Evolutionary conservation across 495 filamentous ascomycete species (phyloP).

Genomic region (Echria macrotheca): DNA sequence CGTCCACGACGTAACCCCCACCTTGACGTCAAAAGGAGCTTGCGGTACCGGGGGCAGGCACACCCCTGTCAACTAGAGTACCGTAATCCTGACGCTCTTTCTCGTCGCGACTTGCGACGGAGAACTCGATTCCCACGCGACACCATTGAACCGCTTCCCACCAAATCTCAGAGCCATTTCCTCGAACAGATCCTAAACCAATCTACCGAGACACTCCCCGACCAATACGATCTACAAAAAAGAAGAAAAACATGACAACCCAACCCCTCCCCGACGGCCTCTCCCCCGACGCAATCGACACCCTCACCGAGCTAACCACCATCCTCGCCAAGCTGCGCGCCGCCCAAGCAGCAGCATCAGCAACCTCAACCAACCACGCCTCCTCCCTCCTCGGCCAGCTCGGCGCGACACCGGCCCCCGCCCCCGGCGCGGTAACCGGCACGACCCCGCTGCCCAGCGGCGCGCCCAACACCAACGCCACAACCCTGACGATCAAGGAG

Average conservation of each 20-base stretch:
- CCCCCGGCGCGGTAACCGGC: constrained; percentile 30
- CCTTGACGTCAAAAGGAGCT: constrained; percentile 19
- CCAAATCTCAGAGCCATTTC: not conserved
- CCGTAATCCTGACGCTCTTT: not conserved
- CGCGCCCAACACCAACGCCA: not conserved
- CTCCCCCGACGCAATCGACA: constrained; percentile 68
- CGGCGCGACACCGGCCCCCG: constrained; percentile 15
- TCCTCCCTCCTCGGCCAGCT: constrained; percentile 10
- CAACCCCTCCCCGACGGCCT: constrained; percentile 40
- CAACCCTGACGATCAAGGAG: constrained; percentile 63
- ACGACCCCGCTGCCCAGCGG: constrained; percentile 26
- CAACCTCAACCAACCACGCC: constrained; percentile 8
- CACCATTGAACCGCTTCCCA: not conserved
- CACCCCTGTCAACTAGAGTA: too few relatives aligned
- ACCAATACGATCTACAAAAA: too few relatives aligned
- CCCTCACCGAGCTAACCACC: constrained; percentile 72
- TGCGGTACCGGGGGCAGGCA: not conserved
- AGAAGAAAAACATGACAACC: constrained; percentile 7
- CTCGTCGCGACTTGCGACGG: not conserved
- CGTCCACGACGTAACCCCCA: constrained; percentile 6
- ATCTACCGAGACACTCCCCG: not conserved
- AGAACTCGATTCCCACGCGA: not conserved
- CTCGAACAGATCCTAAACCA: not conserved
- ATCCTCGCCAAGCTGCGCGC: constrained; percentile 69
- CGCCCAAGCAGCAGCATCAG: constrained; percentile 17